These are phyloP conservation scores for Metschnikowia santaceciliae DNA, from an alignment of 805 yeast species.

Conservation along the genomic window DNA sequence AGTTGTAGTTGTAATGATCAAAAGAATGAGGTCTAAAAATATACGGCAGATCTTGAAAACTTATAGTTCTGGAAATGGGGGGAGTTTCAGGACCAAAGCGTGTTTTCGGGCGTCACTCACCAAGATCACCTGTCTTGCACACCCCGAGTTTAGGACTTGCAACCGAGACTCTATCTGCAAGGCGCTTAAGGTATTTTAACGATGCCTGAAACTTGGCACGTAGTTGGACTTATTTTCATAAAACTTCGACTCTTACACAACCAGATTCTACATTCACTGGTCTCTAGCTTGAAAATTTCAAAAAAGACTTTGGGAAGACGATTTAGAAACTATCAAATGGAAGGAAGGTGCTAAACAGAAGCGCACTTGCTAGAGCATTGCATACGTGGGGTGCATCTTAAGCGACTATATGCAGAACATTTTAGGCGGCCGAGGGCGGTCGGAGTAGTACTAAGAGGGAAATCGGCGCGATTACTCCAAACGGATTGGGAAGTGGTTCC, in stretches of 20 bases:
- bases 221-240: not conserved
- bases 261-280: not conserved
- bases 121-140: not conserved
- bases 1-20: not conserved
- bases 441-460: not conserved
- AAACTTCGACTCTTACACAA: not conserved
- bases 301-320: not conserved
- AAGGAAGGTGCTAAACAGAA: not conserved
- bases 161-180: not conserved
- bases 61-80: not conserved
- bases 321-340: not conserved
- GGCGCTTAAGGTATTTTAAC: not conserved
- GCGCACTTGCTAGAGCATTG: not conserved
- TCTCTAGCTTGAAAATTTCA: not conserved
- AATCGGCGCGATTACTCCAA: not conserved
- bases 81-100: not conserved
- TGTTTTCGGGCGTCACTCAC: not conserved
- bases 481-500: not conserved
- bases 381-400: conserved; percentile 1
- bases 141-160: not conserved
- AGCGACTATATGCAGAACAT: not conserved
- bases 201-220: not conserved
- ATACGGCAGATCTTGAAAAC: not conserved
- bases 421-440: not conserved
- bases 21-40: not conserved